Evolutionary conservation across 2,329 filamentous ascomycete species (phyloP).

Genomic region (Gaeumannomyces tritici): DNA sequence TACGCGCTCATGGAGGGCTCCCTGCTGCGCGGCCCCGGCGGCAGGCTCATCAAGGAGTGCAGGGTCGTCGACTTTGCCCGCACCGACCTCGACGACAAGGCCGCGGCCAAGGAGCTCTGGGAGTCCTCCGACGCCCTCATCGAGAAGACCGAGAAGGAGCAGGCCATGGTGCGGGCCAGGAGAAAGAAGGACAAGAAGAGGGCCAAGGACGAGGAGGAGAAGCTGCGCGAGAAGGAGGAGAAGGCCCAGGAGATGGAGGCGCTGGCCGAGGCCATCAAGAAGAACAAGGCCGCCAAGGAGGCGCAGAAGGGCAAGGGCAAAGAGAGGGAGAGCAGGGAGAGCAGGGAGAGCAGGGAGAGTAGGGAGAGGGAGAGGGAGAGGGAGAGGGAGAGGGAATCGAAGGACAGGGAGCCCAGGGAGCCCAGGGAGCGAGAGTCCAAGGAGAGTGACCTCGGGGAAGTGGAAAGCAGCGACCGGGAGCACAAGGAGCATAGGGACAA

Average conservation of each 20-base stretch:
- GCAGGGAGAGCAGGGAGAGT: slow-evolving; percentile 11
- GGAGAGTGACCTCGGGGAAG: slow-evolving; percentile 8
- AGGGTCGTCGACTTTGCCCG: slow-evolving; percentile 62
- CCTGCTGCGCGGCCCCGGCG: slow-evolving; percentile 50
- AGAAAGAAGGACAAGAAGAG: slow-evolving; percentile 28
- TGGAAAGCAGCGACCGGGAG: not conserved
- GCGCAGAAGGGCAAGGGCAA: slow-evolving; percentile 21
- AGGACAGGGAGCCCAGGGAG: slow-evolving; percentile 14
- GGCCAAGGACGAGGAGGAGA: slow-evolving; percentile 17
- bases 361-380: slow-evolving; percentile 9
- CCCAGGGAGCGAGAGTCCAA: slow-evolving; percentile 3
- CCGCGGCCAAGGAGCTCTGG: slow-evolving; percentile 78
- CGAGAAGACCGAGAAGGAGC: slow-evolving; percentile 70
- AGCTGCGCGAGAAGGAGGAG: slow-evolving; percentile 22
- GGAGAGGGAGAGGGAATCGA: slow-evolving; percentile 10
- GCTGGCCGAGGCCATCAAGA: slow-evolving; percentile 35
- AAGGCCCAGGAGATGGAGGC: slow-evolving; percentile 23
- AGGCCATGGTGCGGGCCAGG: slow-evolving; percentile 46
- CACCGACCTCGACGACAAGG: slow-evolving; percentile 68
- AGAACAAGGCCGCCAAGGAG: slow-evolving; percentile 20
- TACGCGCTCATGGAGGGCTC: slow-evolving; percentile 75
- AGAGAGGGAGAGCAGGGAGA: slow-evolving; percentile 13
- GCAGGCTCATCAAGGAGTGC: slow-evolving; percentile 81
- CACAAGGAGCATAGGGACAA: not conserved
- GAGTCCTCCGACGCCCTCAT: slow-evolving; percentile 79